Conservation (phyloP, 768 basidiomycete species). For the Leccinum ochraceum region DNA sequence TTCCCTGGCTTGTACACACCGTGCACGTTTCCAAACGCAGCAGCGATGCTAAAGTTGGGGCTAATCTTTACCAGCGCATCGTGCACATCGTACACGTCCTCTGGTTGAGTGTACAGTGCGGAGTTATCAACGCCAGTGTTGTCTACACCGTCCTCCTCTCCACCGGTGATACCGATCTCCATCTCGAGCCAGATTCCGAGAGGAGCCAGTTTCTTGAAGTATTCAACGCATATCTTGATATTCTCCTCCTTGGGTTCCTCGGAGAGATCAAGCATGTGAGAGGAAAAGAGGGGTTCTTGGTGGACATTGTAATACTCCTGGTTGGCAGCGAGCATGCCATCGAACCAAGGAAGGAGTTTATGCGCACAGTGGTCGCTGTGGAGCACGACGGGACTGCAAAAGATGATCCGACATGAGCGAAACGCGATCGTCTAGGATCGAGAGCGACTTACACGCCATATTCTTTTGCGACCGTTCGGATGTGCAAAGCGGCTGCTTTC, state of each 20-base stretch:
- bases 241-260: slow-evolving; percentile 92
- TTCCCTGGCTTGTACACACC: slow-evolving; percentile 99
- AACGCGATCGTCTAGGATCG: neutral
- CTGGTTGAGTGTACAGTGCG: slow-evolving; percentile 94
- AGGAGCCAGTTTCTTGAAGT: slow-evolving; percentile 94
- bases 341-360: slow-evolving; percentile 98
- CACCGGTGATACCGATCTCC: slow-evolving; percentile 99
- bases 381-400: slow-evolving; percentile 83
- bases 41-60: slow-evolving; percentile 96
- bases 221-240: slow-evolving; percentile 89
- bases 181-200: slow-evolving; percentile 98
- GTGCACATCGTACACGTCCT: slow-evolving; percentile 93
- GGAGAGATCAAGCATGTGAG: slow-evolving; percentile 98
- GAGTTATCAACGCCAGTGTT: slow-evolving; percentile 95
- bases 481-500: slow-evolving; percentile 87
- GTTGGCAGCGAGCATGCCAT: slow-evolving; percentile 97
- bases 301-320: slow-evolving; percentile 91
- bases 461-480: slow-evolving; percentile 81
- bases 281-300: slow-evolving; percentile 87
- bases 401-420: slow-evolving; percentile 1
- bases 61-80: slow-evolving; percentile 78
- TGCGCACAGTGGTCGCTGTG: slow-evolving; percentile 99
- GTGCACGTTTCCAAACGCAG: slow-evolving; percentile 98
- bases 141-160: slow-evolving; percentile 99
- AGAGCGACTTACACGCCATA: slow-evolving; percentile 82